A percentile compares a stretch with the other conserved stretches of the same genome.
These are phyloP conservation scores for Gryganskiella cystojenkinii DNA, from an alignment of 192 early-diverging fungal genomes.

Conservation along the genomic window DNA sequence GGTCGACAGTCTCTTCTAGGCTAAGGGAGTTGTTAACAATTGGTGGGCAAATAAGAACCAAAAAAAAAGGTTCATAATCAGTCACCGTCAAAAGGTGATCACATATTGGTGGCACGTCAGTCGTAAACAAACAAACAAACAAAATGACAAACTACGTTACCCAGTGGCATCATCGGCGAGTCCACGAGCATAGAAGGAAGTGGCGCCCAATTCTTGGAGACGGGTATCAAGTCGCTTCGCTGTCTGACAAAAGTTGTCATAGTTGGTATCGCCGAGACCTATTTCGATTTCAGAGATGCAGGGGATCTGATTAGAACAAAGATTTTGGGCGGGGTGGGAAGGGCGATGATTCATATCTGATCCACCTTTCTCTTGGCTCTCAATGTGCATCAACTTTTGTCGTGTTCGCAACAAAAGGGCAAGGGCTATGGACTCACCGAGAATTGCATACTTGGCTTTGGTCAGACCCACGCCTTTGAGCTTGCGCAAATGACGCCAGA, in stretches of 20 bases:
- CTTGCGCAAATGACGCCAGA: constrained; percentile 85
- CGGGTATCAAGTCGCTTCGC: constrained; percentile 83
- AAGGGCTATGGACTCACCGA: too few species aligned
- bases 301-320: not conserved
- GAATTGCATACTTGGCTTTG: constrained; percentile 56
- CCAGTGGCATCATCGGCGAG: constrained; percentile 94
- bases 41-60: not conserved
- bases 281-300: not conserved
- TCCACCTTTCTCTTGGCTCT: too few species aligned
- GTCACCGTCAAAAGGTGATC: not conserved
- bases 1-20: constrained; percentile 88
- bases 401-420: too few species aligned
- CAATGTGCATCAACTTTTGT: not conserved
- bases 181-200: constrained; percentile 78
- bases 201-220: constrained; percentile 78
- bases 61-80: not conserved
- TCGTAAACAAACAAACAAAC: too few species aligned
- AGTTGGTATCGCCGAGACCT: constrained; percentile 96
- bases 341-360: too few species aligned
- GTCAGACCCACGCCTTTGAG: constrained; percentile 71
- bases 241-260: constrained; percentile 92
- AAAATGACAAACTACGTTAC: too few species aligned
- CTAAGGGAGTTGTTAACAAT: too few species aligned
- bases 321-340: constrained; percentile 20
- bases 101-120: not conserved